Evolutionary conservation across 495 filamentous ascomycete genomes (phyloP), one percentile per base, ranked within the genome.

Genomic region (Lentithecium fluviatile): DNA sequence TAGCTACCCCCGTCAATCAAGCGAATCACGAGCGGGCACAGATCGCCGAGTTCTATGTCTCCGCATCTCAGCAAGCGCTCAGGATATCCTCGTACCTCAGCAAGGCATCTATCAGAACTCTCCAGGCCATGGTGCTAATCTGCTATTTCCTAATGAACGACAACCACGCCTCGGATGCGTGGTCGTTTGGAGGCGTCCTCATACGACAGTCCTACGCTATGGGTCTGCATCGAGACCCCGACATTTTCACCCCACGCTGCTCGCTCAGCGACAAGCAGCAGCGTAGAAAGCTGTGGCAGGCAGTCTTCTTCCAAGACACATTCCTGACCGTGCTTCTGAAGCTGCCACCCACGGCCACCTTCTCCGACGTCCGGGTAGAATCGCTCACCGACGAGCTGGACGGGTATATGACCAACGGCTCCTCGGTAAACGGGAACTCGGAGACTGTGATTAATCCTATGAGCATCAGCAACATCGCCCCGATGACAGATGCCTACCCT

Each of bases 131-230:
- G 86, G 83, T 89, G 0, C 69, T 89, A 6, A 82, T 89, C 46
- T 84, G 82, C 15, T 89, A 89, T 66, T 90, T 89, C 65, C 76
- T 90, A 23, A 87, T 90, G 71, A 90, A 90, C 69, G 87, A 89
- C 68, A 88, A 88, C 60, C 86, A 89, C 57, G 84, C 85, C 6
- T 85, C 84, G 1, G 87, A 89, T 63, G 85, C 86, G 1, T 90
- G 85, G 83, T 84, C 85, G 0, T 90, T 88, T 75, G 85, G 83
- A 2, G 87, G 87, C 10, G 84, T 88, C 24, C 67, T 86, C 40
- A 82, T 85, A 47, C 79, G 87, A 47, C 87, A 90, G 75, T 82
- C 86, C 4, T 89, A 88, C 62, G 87, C 86, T 19, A 83, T 88
- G 80, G 85, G 86, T n/a, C 68, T 90, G 23, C 85, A 90, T 62